These are phyloP conservation scores for Fragilaria crotonensis DNA, from an alignment of 108 stramenopile species.

Conservation along the genomic window DNA sequence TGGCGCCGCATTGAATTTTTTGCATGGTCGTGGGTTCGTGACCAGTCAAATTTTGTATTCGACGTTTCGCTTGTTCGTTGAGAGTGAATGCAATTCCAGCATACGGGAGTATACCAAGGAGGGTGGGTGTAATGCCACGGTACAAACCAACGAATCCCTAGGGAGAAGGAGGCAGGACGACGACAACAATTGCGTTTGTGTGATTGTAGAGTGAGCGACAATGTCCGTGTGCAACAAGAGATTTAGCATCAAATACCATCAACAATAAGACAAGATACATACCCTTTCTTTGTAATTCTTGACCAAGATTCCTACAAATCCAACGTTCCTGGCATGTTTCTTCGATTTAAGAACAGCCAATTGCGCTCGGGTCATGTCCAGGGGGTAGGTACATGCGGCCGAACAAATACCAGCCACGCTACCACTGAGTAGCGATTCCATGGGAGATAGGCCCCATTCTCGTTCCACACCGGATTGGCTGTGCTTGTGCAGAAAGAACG, in stretches of 20 bases:
- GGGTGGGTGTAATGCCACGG: conserved; percentile 86
- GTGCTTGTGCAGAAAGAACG: conserved; percentile 26
- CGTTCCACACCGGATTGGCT: background rate
- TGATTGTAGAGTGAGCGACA: conserved; percentile 3
- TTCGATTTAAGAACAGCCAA: conserved; percentile 78
- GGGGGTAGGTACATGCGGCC: conserved; percentile 85
- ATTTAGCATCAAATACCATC: background rate
- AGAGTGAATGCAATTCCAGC: conserved; percentile 90
- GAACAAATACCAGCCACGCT: conserved; percentile 87
- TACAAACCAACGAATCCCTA: conserved; percentile 61
- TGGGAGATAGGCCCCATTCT: conserved; percentile 62
- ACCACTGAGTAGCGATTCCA: conserved; percentile 78
- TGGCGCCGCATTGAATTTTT: conserved; percentile 79
- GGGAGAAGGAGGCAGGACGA: background rate
- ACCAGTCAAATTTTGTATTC: conserved; percentile 46
- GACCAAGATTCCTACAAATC: conserved; percentile 23
- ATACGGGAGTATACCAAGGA: conserved; percentile 94
- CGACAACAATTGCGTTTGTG: no score
- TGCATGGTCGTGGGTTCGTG: conserved; percentile 82
- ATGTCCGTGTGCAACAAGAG: background rate
- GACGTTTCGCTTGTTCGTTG: conserved; percentile 87
- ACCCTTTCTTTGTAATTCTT: conserved; percentile 35
- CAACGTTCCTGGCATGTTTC: conserved; percentile 18
- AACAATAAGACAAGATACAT: conserved; percentile 6
- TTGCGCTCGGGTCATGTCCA: conserved; percentile 93